Evolutionary conservation across 2,329 filamentous ascomycete genomes (phyloP).

Genomic region (Clonostachys rhizophaga): DNA sequence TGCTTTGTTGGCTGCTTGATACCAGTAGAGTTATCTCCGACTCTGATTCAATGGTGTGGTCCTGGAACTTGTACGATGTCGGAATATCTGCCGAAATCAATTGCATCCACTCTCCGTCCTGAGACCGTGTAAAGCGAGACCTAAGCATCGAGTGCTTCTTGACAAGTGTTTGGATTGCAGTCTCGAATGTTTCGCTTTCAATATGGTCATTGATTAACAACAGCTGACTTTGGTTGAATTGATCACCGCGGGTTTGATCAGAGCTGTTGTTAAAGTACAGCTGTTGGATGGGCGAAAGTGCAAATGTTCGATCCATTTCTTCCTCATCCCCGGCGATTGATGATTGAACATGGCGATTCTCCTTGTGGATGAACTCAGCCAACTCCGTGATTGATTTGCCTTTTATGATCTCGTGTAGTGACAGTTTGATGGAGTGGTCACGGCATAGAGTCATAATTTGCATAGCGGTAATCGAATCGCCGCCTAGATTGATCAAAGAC

Average conservation of each 20-base stretch:
- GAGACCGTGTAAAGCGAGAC: conserved; percentile 2
- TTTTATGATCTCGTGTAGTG: conserved; percentile 16
- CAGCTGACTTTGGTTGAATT: conserved; percentile 39
- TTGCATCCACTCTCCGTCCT: conserved; percentile 2
- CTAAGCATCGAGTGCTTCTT: conserved; percentile 8
- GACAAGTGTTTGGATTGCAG: conserved; percentile 11
- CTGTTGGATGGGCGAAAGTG: conserved; percentile 36
- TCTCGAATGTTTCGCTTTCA: conserved; percentile 3
- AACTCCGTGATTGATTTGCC: conserved; percentile 19
- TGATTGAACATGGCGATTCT: neutral
- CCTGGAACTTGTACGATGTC: neutral
- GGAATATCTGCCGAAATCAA: conserved; percentile 2
- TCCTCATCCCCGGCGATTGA: conserved; percentile 2
- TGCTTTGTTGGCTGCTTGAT: conserved; percentile 8
- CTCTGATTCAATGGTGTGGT: neutral
- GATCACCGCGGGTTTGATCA: conserved; percentile 16
- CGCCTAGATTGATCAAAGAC: conserved; percentile 32
- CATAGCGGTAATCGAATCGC: conserved; percentile 38
- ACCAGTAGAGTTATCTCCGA: conserved; percentile 7
- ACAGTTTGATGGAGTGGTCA: conserved; percentile 23
- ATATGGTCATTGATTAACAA: conserved; percentile 18
- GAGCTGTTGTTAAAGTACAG: conserved; percentile 30
- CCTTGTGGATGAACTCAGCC: conserved; percentile 2
- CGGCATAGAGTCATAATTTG: conserved; percentile 8
- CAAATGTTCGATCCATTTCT: conserved; percentile 21